Base-by-base conservation (phyloP, 805 yeast genomes). In the Candida methanosorbosa region DNA sequence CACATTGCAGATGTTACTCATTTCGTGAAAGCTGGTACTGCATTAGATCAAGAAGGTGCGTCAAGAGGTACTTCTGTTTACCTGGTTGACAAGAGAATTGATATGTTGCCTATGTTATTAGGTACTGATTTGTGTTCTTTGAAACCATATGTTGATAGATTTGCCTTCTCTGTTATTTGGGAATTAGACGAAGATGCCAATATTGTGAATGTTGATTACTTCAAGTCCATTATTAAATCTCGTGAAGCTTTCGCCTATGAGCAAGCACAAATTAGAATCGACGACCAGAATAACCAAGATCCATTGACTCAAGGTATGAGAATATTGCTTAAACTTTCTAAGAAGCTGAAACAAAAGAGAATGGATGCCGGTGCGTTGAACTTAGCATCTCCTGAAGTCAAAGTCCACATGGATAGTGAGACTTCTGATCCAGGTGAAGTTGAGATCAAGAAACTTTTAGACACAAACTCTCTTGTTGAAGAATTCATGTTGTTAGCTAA, bases 1-100 rank as follows among this genome's bases (percentile, higher is more conserved):
- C 99, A 92, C 54, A 92, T 92, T 64, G 99, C 99, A 9, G 99
- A 92, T 61, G 99, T 92, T 21, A 85, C 97, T 1, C 95, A 92
- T 61, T 92, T 92, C 52, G 98, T 92, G 30, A 86, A 87, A 58
- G 81, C 98, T 0, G 81, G 79, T 42, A 86, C 96, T 3, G 79
- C 97, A 0, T 67, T 92, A 39, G 98, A 92, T 55, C 81, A 75
- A 30, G 99, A 92, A 61, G 99, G 97, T 59, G 95, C 97, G 0
- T 72, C 94, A 1, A 76, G 99, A 61, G 97, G 97, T 49, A 92
- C 98, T 0, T 88, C 98, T 4, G 97, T 92, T 3, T 92, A 92
- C 59, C 67, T 92, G 37, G 99, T 92, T 12, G 98, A 92, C 56
- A 90, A 92, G 60, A 83, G 99, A 70, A 92, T 92, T 48, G 99